Base-by-base conservation (phyloP, 371 early-diverging fungal species). In the Chytridiales sp. region DNA sequence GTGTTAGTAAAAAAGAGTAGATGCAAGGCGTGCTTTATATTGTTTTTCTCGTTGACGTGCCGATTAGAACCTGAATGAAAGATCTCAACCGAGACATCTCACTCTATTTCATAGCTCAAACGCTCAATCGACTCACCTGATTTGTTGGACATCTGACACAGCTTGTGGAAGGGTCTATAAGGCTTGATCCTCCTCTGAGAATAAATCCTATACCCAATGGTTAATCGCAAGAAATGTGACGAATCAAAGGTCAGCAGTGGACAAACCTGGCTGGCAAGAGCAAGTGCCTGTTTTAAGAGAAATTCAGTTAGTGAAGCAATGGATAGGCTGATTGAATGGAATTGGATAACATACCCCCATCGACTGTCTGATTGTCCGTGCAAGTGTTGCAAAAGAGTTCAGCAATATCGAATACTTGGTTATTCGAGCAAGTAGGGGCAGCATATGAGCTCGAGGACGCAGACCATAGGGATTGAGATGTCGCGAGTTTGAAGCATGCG, bases 321-420 rank as follows among this genome's bases (percentile, higher is more conserved):
- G 38, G 8, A 8, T 38, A 38, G 38, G 11, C 38, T 38, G 38
- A 8, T 8, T 38, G 17, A 38, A 38, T n/a, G n/a, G n/a, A n/a
- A n/a, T n/a, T n/a, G 38, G 17, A 38, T 8, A 38, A 38, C 38
- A 38, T 9, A 38, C 4, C n/a, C 9, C 46, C 38, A 0, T 19
- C 15, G 17, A 54, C 48, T 1, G 53, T 31, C 35, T 61, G 55
- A 26, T 61, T 61, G 2, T 19, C 1, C 3, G 30, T 13, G 30
- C 66, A 66, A 6, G 49, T n/a, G 1, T 51, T 21, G 50, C 66
- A 66, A 21, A 49, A 44, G 30, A 66, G 49, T 31, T 66, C 66
- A 1, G 66, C 53, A 32, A 66, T 56, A 30, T 66, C 66, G 21
- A 24, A 60, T 19, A 30, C 66, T 24, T 52, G 36, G 9, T 22